These are phyloP conservation scores for Lasiodiplodia gonubiensis DNA, from an alignment of 2,329 filamentous ascomycete species.

Conservation along the genomic window DNA sequence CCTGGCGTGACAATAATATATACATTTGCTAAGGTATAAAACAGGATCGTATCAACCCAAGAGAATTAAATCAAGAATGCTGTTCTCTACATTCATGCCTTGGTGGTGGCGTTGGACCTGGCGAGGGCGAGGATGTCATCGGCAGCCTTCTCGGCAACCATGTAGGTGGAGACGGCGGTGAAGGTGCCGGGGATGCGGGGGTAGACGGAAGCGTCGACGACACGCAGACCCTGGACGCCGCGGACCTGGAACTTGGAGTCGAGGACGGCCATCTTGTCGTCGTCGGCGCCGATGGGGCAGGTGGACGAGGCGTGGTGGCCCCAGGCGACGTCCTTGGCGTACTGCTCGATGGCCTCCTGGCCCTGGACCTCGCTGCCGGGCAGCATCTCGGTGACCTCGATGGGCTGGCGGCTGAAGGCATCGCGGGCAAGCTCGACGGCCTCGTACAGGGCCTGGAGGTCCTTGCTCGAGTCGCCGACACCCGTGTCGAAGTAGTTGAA, in stretches of 20 bases:
- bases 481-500: conserved; percentile 53
- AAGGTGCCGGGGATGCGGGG: conserved; percentile 63
- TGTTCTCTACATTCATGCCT: no score
- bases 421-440: conserved; percentile 60
- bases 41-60: no score
- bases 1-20: no score
- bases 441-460: conserved; percentile 61
- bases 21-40: no score
- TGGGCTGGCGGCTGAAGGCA: conserved; percentile 37
- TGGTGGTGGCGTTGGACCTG: conserved; percentile 6
- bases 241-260: conserved; percentile 64
- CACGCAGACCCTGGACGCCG: conserved; percentile 61
- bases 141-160: conserved; percentile 66
- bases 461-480: conserved; percentile 53
- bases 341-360: conserved; percentile 49
- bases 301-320: conserved; percentile 64
- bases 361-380: conserved; percentile 50
- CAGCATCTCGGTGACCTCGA: conserved; percentile 50
- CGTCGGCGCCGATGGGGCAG: conserved; percentile 60
- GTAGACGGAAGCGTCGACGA: conserved; percentile 67
- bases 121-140: conserved; percentile 45
- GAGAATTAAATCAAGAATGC: no score
- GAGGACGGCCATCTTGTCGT: conserved; percentile 61
- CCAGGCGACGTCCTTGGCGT: conserved; percentile 37
- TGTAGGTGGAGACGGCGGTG: conserved; percentile 58